Conservation (phyloP, 1,284 basidiomycete species). For the Cutaneotrichosporon cyanovorans region DNA sequence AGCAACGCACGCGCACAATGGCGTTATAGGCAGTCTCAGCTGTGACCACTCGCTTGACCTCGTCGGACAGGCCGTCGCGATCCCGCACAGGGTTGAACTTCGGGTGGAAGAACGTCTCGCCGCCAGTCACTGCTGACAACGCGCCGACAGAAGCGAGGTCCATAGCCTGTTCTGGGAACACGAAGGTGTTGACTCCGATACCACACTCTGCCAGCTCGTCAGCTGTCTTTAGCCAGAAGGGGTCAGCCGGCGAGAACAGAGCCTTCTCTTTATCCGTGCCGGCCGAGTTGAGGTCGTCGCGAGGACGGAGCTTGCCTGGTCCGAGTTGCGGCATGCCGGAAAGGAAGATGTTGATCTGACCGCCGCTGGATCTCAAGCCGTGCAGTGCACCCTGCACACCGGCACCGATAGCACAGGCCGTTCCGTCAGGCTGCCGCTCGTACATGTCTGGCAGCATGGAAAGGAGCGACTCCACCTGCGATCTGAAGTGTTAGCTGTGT, state of each 20-base stretch:
- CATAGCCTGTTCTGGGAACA: slow-evolving; percentile 73
- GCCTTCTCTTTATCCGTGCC: slow-evolving; percentile 83
- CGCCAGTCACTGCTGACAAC: slow-evolving; percentile 73
- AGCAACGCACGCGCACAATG: slow-evolving; percentile 74
- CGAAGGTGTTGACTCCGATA: slow-evolving; percentile 81
- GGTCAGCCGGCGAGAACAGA: slow-evolving; percentile 67
- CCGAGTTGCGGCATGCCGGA: slow-evolving; percentile 71
- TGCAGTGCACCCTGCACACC: slow-evolving; percentile 66
- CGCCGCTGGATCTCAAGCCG: slow-evolving; percentile 71
- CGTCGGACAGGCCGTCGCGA: slow-evolving; percentile 58
- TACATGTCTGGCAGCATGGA: slow-evolving; percentile 62
- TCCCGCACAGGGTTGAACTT: slow-evolving; percentile 72
- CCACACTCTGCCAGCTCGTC: slow-evolving; percentile 85
- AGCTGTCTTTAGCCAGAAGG: slow-evolving; percentile 71
- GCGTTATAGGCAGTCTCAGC: slow-evolving; percentile 76
- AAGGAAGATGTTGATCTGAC: slow-evolving; percentile 78
- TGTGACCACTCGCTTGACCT: slow-evolving; percentile 63
- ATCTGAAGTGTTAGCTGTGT: slow-evolving; percentile 13
- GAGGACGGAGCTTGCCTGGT: slow-evolving; percentile 57
- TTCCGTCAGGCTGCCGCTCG: slow-evolving; percentile 45
- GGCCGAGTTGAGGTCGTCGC: slow-evolving; percentile 66
- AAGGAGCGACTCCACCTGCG: slow-evolving; percentile 48
- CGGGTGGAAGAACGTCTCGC: slow-evolving; percentile 88
- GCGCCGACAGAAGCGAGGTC: slow-evolving; percentile 81
- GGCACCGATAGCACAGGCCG: slow-evolving; percentile 66